A percentile compares a stretch with the other conserved stretches of the same genome.
Evolutionary conservation across 148 eudicot genomes (phyloP).

Genomic region (Fallopia convolvulus): DNA sequence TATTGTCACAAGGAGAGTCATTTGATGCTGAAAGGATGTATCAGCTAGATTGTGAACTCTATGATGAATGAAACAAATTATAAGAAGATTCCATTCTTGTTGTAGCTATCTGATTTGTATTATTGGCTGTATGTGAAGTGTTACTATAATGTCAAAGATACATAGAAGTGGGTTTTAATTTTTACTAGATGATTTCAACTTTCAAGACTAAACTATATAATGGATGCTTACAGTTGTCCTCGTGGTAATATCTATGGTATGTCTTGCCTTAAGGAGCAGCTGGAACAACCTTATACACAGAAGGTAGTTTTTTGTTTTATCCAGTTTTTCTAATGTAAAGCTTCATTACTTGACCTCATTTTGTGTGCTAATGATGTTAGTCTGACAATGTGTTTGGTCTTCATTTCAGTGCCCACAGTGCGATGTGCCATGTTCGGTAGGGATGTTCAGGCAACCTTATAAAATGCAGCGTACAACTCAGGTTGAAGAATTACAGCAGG

Average conservation of each 20-base stretch:
- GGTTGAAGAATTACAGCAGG: conserved; percentile 12
- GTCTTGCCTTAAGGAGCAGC: conserved; percentile 14
- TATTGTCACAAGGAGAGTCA: neutral
- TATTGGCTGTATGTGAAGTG: neutral
- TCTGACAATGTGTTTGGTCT: neutral
- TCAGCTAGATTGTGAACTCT: neutral
- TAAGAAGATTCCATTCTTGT: no score
- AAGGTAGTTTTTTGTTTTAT: conserved; percentile 10
- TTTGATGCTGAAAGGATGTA: neutral
- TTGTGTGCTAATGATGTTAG: neutral
- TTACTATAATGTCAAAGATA: neutral
- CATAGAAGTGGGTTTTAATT: neutral
- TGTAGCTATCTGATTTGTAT: no score
- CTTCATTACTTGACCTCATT: neutral
- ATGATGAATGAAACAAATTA: no score
- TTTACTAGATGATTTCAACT: neutral
- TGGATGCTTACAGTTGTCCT: conserved; percentile 16
- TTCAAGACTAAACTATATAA: neutral
- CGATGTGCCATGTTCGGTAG: neutral
- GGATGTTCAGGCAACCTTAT: conserved; percentile 12
- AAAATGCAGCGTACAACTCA: neutral
- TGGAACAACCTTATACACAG: neutral
- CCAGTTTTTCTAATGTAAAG: neutral
- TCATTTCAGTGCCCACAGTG: conserved; percentile 18
- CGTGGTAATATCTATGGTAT: conserved; percentile 18